Evolutionary conservation across 164 flowering plant genomes (phyloP).

Genomic region (Liquidambar formosana): DNA sequence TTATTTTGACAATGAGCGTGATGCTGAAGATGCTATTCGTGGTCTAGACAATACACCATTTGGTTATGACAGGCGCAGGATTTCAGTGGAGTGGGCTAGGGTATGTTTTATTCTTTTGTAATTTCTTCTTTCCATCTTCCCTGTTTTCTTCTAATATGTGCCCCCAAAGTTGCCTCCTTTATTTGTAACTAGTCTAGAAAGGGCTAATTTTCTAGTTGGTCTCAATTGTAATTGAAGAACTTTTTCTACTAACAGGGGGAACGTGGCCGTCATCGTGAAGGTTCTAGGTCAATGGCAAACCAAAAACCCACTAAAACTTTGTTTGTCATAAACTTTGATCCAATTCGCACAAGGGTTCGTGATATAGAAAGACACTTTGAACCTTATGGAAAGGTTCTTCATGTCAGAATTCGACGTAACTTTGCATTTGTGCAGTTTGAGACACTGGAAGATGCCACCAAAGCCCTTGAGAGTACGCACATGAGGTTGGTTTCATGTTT

Average conservation of each 20-base stretch:
- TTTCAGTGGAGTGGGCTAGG: slow-evolving; percentile 95
- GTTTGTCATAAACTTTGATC: slow-evolving; percentile 93
- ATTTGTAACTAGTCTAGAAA: no score
- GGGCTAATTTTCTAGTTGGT: neutral
- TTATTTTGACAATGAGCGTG: slow-evolving; percentile 90
- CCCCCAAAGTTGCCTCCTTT: no score
- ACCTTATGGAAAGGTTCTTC: slow-evolving; percentile 68
- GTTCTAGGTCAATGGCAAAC: slow-evolving; percentile 53
- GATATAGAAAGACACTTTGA: slow-evolving; percentile 88
- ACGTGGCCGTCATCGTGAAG: slow-evolving; percentile 64
- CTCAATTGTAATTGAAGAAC: neutral
- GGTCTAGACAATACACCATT: slow-evolving; percentile 71
- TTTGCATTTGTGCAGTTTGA: slow-evolving; percentile 96
- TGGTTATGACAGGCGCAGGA: slow-evolving; percentile 72
- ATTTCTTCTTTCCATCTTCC: neutral
- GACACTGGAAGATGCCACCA: slow-evolving; percentile 87
- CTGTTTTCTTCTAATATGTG: neutral
- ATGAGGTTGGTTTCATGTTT: slow-evolving; percentile 55
- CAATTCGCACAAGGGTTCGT: slow-evolving; percentile 57
- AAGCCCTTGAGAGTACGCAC: slow-evolving; percentile 85
- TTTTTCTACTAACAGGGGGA: slow-evolving; percentile 47
- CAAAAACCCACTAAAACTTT: slow-evolving; percentile 85
- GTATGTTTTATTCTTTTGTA: slow-evolving; percentile 24
- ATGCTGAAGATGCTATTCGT: slow-evolving; percentile 90
- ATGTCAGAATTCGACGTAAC: slow-evolving; percentile 80